Conservation (phyloP, 306 rosid species). For the Erythrophleum fordii region DNA sequence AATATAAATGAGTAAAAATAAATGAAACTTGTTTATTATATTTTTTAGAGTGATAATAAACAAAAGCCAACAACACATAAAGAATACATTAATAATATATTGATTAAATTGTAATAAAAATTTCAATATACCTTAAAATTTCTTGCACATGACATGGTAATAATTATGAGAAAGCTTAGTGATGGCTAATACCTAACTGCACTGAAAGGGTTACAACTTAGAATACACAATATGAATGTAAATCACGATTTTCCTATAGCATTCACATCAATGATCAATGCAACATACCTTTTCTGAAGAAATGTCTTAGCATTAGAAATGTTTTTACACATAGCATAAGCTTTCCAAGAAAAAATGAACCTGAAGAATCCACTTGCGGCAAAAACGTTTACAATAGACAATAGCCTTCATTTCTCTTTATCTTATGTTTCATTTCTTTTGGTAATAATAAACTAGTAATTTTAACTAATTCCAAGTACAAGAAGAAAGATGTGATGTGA, state of each 20-base stretch:
- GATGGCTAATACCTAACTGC: neutral
- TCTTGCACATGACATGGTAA: neutral
- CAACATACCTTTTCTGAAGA: conserved; percentile 84
- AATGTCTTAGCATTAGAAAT: conserved; percentile 93
- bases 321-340: conserved; percentile 96
- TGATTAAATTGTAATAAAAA: neutral
- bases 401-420: too few relatives aligned
- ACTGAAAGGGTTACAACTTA: neutral
- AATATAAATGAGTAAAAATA: too few relatives aligned
- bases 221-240: conserved; percentile 11
- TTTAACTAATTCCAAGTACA: neutral
- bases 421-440: neutral
- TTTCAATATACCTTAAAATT: neutral
- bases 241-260: neutral
- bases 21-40: too few relatives aligned
- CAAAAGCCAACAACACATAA: too few relatives aligned
- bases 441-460: conserved; percentile 12
- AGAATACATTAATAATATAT: neutral
- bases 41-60: too few relatives aligned
- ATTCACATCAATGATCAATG: conserved; percentile 7
- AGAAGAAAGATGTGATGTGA: neutral
- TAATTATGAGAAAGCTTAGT: neutral
- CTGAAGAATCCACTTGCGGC: conserved; percentile 92
- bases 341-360: conserved; percentile 96
- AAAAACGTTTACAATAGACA: conserved; percentile 31